Evolutionary conservation across 2,329 filamentous ascomycete species (phyloP).

Genomic region (Ceratocystis smalleyi): DNA sequence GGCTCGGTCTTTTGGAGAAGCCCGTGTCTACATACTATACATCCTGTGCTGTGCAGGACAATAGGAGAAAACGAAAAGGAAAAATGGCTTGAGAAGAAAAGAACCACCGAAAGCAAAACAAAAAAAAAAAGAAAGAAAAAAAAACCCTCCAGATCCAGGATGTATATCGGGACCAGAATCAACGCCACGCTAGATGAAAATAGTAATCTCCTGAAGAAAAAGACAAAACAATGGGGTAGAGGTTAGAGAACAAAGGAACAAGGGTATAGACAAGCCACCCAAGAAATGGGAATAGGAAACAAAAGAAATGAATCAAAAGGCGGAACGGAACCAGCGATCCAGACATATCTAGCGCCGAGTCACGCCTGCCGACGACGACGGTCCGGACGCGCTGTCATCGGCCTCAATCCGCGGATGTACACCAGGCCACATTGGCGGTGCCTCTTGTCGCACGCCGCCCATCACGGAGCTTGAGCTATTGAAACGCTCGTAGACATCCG

Average conservation of each 20-base stretch:
- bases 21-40: background rate
- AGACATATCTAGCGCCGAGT: background rate
- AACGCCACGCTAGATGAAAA: too few species aligned
- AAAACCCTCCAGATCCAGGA: background rate
- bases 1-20: background rate
- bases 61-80: background rate
- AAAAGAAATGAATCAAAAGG: background rate
- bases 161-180: too few species aligned
- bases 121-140: background rate
- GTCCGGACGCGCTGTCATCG: background rate
- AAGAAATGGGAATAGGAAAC: background rate
- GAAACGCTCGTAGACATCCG: background rate
- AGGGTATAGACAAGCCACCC: too few species aligned
- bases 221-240: background rate
- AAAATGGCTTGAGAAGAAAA: background rate
- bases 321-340: background rate
- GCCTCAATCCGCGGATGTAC: slow-evolving; percentile 1
- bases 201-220: background rate
- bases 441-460: background rate
- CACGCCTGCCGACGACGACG: background rate
- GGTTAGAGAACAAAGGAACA: too few species aligned
- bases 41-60: background rate
- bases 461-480: background rate
- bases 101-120: background rate
- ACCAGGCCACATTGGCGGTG: slow-evolving; percentile 14